phyloP scores from a whole-genome alignment of 1,284 basidiomycete species.

The Trametes polyzona region DNA sequence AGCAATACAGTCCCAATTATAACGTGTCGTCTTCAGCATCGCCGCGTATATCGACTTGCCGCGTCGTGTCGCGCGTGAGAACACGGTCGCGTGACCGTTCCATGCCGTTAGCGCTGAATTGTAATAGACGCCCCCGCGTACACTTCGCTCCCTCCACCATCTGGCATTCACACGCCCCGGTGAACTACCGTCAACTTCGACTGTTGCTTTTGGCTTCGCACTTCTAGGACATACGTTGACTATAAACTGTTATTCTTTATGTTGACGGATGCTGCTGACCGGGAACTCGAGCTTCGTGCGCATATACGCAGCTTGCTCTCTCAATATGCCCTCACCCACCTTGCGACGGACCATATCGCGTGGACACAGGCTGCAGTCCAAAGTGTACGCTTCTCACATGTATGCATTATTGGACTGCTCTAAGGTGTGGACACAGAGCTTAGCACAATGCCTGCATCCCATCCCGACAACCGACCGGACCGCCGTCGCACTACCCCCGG shows the following conservation, averaged over 20 bases:
- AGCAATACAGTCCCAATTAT: too few species aligned
- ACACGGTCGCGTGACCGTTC: background rate
- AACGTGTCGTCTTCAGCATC: too few species aligned
- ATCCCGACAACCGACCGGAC: conserved; percentile 54
- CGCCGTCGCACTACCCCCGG: conserved; percentile 50
- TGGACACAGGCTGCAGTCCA: conserved; percentile 54
- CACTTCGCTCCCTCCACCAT: background rate
- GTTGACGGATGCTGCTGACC: conserved; percentile 14
- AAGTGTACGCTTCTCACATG: conserved; percentile 40
- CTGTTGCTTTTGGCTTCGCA: too few species aligned
- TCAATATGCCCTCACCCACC: conserved; percentile 55
- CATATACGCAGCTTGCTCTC: conserved; percentile 59
- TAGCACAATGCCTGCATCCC: conserved; percentile 44
- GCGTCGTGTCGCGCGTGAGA: background rate
- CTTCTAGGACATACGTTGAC: too few species aligned
- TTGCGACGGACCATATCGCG: conserved; percentile 57
- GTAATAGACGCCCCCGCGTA: background rate
- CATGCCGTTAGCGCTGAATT: background rate
- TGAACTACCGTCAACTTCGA: too few species aligned
- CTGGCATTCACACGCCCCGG: too few species aligned
- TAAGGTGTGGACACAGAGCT: conserved; percentile 39
- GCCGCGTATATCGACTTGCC: background rate
- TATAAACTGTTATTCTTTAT: too few species aligned
- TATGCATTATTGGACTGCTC: background rate
- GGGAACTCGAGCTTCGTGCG: conserved; percentile 40